Evolutionary conservation across 2,329 filamentous ascomycete species (phyloP).

Genomic region (Aplosporella prunicola): DNA sequence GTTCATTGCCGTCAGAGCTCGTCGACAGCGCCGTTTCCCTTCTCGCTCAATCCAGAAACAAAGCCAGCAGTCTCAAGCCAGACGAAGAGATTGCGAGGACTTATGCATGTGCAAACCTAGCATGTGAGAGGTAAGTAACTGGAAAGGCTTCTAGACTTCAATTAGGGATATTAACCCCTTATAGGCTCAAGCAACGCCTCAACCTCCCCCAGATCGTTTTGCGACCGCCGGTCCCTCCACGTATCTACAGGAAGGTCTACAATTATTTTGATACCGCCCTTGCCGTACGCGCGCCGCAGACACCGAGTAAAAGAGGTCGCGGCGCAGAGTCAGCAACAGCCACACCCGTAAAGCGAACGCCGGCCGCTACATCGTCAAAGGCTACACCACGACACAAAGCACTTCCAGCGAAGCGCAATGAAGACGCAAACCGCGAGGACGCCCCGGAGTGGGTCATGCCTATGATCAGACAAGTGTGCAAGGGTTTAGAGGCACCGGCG

Average conservation of each 20-base stretch:
- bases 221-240: slow-evolving; percentile 67
- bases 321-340: slow-evolving; percentile 13
- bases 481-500: slow-evolving; percentile 48
- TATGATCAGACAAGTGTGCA: slow-evolving; percentile 56
- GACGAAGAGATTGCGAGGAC: slow-evolving; percentile 81
- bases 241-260: slow-evolving; percentile 77
- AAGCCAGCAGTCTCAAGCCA: slow-evolving; percentile 65
- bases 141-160: not conserved
- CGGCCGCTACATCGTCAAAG: slow-evolving; percentile 34
- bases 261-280: slow-evolving; percentile 68
- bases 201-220: slow-evolving; percentile 69
- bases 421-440: slow-evolving; percentile 9
- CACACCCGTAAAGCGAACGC: slow-evolving; percentile 20
- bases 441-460: slow-evolving; percentile 55
- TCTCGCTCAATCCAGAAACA: slow-evolving; percentile 69
- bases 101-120: slow-evolving; percentile 80
- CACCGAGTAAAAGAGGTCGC: slow-evolving; percentile 12
- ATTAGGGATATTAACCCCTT: not conserved
- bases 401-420: slow-evolving; percentile 10
- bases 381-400: slow-evolving; percentile 33
- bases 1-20: slow-evolving; percentile 58
- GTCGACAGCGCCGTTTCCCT: slow-evolving; percentile 62
- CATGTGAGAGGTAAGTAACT: slow-evolving; percentile 62
- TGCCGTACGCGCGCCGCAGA: slow-evolving; percentile 21
- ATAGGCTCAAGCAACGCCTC: slow-evolving; percentile 63